Conservation (phyloP, 2,329 filamentous ascomycete species). For the Aspergillus chevalieri region DNA sequence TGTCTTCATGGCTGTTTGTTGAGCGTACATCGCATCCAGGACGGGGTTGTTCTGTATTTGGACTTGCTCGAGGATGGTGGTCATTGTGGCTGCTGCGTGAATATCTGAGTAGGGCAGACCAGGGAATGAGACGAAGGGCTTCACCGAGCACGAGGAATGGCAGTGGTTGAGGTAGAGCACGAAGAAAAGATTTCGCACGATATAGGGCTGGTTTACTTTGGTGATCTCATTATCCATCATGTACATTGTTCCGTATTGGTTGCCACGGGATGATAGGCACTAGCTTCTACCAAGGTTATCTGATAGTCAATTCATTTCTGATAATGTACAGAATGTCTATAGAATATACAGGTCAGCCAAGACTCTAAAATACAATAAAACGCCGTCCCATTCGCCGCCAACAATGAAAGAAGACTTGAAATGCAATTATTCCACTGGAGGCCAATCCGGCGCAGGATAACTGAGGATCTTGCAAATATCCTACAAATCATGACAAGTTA, state of each 20-base stretch:
- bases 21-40: not conserved
- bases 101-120: not conserved
- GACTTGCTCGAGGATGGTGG: not conserved
- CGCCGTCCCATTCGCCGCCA: not conserved
- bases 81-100: not conserved
- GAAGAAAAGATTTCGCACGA: not conserved
- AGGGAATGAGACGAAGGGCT: too few relatives aligned
- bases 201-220: not conserved
- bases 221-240: conserved; percentile 6
- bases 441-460: conserved; percentile 30
- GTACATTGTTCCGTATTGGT: not conserved
- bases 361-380: not conserved
- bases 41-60: not conserved
- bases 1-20: not conserved
- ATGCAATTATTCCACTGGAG: conserved; percentile 7
- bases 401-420: not conserved
- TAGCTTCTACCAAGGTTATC: not conserved
- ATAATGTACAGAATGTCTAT: not conserved
- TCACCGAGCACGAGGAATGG: too few relatives aligned
- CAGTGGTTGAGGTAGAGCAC: too few relatives aligned
- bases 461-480: conserved; percentile 32
- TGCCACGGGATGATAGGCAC: not conserved
- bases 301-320: not conserved
- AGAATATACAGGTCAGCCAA: not conserved
- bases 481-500: conserved; percentile 10